Evolutionary conservation across 345 rosid species (phyloP).

Genomic region (Eucalyptus globulus): DNA sequence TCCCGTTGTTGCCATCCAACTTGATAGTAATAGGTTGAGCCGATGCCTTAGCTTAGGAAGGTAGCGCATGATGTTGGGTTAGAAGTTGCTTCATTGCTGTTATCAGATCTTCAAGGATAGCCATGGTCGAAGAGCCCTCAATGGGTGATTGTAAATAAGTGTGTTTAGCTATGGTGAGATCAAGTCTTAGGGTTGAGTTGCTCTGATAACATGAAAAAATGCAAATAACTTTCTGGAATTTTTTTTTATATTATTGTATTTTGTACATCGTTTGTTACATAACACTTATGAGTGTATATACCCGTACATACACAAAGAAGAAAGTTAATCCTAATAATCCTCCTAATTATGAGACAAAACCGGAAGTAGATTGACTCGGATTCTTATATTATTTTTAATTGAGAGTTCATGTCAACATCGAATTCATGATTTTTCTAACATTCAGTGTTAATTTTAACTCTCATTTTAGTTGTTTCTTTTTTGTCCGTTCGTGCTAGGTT

Average conservation of each 20-base stretch:
- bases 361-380: too few species aligned
- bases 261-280: not conserved
- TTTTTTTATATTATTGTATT: too few species aligned
- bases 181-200: not conserved
- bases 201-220: not conserved
- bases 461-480: not conserved
- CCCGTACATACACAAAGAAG: too few species aligned
- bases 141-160: accelerated
- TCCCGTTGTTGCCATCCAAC: not conserved
- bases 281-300: too few species aligned
- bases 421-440: not conserved
- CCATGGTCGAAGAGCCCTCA: not conserved
- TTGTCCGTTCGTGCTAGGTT: not conserved
- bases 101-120: too few species aligned
- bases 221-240: not conserved
- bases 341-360: not conserved
- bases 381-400: too few species aligned
- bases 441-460: not conserved
- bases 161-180: not conserved
- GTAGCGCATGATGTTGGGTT: not conserved
- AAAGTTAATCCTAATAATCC: too few species aligned
- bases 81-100: not conserved
- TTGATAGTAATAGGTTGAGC: not conserved
- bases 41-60: not conserved
- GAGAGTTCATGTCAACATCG: not conserved